Percentiles rank a stretch among this genome's conserved stretches.
Conservation (phyloP, 495 filamentous ascomycete species). For the Usnea hakonensis region DNA sequence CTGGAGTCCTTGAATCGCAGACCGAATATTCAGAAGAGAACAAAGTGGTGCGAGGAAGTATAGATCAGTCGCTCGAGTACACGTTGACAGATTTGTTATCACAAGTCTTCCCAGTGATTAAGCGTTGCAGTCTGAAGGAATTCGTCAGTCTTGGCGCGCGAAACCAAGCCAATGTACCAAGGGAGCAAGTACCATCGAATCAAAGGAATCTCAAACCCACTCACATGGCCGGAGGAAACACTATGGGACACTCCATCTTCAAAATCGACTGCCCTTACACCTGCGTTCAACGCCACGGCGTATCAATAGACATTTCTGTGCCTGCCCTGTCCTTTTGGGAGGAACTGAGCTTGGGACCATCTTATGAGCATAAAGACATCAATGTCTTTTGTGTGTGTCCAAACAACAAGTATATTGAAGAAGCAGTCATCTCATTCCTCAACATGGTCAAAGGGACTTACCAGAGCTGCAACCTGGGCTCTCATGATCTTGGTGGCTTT, state of each 20-base stretch:
- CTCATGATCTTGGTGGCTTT: constrained; percentile 50
- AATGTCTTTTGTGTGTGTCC: constrained; percentile 76
- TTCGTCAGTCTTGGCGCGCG: neutral
- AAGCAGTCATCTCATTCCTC: constrained; percentile 61
- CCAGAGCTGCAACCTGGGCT: constrained; percentile 70
- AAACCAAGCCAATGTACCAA: neutral
- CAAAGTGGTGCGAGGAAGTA: neutral
- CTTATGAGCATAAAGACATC: constrained; percentile 70
- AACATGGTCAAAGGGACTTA: constrained; percentile 66
- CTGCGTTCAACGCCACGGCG: constrained; percentile 42
- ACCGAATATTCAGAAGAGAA: neutral
- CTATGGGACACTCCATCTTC: constrained; percentile 1
- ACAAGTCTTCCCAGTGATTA: neutral
- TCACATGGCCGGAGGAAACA: neutral
- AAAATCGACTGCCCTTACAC: constrained; percentile 12
- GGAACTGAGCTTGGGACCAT: constrained; percentile 71
- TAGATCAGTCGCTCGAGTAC: neutral
- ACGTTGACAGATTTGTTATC: neutral
- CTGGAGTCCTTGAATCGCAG: neutral
- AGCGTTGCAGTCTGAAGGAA: constrained; percentile 7
- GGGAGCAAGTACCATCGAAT: neutral
- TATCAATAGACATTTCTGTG: constrained; percentile 67
- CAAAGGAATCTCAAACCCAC: neutral
- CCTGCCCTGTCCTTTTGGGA: constrained; percentile 86
- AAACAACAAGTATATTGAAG: constrained; percentile 44